These are phyloP conservation scores for Quercus ilex DNA, from an alignment of 306 rosid species.

Conservation along the genomic window DNA sequence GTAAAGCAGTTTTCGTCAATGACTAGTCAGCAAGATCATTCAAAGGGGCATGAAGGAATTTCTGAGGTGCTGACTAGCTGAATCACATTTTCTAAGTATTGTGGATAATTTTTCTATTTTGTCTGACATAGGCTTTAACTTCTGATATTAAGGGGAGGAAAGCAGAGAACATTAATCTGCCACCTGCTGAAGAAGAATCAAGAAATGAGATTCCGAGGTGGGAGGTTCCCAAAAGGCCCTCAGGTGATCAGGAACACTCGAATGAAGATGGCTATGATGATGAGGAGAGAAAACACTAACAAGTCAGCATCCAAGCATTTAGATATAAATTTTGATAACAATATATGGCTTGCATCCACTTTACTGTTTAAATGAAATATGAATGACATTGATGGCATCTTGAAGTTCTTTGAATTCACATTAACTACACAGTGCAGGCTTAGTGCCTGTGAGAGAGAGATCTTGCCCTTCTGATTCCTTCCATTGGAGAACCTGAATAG, in stretches of 20 bases:
- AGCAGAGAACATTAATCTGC: constrained; percentile 44
- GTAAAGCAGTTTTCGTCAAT: constrained; percentile 33
- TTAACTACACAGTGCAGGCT: too few relatives aligned
- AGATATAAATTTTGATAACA: not conserved
- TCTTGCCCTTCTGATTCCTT: not conserved
- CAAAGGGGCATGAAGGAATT: constrained; percentile 31
- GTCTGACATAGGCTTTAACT: constrained; percentile 11
- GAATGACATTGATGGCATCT: too few relatives aligned
- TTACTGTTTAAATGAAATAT: too few relatives aligned
- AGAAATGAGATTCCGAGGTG: constrained; percentile 25
- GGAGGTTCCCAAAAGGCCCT: constrained; percentile 24
- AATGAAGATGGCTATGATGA: constrained; percentile 34
- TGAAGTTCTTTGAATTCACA: too few relatives aligned
- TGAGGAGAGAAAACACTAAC: constrained; percentile 28
- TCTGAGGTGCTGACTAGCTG: constrained; percentile 40
- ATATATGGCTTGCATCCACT: too few relatives aligned
- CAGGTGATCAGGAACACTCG: constrained; percentile 8
- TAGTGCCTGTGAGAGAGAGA: not conserved
- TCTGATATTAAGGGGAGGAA: constrained; percentile 41
- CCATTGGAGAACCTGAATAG: not conserved
- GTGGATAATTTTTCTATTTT: constrained; percentile 1
- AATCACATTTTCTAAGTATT: not conserved
- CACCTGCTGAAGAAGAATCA: constrained; percentile 44
- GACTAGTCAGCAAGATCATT: constrained; percentile 20
- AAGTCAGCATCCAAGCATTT: not conserved